These are phyloP conservation scores for Entamoeba histolytica DNA, from an alignment of 208 protist species.

Conservation along the genomic window DNA sequence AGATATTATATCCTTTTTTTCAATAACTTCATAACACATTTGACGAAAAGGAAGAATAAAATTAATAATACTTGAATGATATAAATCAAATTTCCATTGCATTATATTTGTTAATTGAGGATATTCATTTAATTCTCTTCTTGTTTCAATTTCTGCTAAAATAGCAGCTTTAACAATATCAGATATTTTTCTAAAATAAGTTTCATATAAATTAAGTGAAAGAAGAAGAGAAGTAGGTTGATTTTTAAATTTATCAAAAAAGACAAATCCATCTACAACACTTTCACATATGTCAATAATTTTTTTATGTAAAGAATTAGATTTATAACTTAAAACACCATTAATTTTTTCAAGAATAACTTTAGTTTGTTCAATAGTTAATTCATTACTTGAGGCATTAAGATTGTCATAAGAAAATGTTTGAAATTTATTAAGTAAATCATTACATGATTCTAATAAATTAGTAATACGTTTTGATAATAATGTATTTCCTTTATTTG, in stretches of 20 bases:
- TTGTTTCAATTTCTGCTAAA: background rate
- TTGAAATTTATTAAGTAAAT: background rate
- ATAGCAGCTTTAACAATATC: background rate
- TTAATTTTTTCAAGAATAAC: background rate
- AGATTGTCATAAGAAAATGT: background rate
- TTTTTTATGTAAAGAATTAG: background rate
- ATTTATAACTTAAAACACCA: background rate
- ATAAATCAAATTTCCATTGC: background rate
- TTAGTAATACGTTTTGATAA: background rate
- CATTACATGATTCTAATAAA: background rate
- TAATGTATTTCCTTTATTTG: background rate
- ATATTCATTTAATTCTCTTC: background rate
- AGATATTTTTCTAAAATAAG: background rate
- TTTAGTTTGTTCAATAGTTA: background rate
- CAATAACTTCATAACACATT: background rate
- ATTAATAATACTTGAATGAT: background rate
- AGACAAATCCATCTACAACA: background rate
- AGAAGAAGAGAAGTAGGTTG: background rate
- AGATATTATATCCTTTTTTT: background rate
- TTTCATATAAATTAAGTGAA: background rate
- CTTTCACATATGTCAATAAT: background rate
- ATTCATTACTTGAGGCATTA: background rate
- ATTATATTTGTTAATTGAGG: background rate
- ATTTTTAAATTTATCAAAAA: background rate
- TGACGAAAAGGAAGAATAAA: background rate